A percentile compares a stretch with the other conserved stretches of the same genome.
These are phyloP conservation scores for Fragilaria radians DNA, from an alignment of 108 stramenopile genomes.

Conservation along the genomic window DNA sequence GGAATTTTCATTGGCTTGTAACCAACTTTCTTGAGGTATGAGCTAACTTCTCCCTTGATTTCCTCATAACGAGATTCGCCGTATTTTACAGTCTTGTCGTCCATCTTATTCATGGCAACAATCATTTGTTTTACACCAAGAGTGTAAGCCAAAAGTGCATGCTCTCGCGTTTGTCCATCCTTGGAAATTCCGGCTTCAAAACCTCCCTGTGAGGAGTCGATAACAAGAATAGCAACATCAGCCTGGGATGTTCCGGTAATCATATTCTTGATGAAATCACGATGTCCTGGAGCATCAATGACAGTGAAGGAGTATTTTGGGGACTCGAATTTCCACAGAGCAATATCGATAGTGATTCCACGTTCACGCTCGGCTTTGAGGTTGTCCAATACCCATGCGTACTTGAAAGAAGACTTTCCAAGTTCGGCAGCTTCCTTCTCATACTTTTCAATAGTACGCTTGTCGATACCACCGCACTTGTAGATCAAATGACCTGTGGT, in stretches of 20 bases:
- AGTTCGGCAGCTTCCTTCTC: conserved; percentile 93
- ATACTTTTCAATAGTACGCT: conserved; percentile 93
- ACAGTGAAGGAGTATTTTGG: conserved; percentile 85
- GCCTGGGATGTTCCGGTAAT: conserved; percentile 94
- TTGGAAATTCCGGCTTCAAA: conserved; percentile 89
- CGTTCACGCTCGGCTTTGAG: conserved; percentile 94
- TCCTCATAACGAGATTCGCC: conserved; percentile 83
- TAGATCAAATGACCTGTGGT: conserved; percentile 94
- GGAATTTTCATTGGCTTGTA: conserved; percentile 84
- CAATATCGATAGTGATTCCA: conserved; percentile 93
- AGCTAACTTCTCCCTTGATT: conserved; percentile 71
- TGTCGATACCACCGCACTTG: conserved; percentile 85
- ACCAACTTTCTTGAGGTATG: conserved; percentile 58
- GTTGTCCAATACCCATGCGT: conserved; percentile 95
- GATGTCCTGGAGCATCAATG: conserved; percentile 86
- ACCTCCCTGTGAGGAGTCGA: conserved; percentile 78
- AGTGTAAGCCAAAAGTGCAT: conserved; percentile 90
- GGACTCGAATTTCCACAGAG: conserved; percentile 91
- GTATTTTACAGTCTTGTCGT: conserved; percentile 84
- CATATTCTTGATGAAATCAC: conserved; percentile 91
- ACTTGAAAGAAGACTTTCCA: conserved; percentile 92
- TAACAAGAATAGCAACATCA: conserved; percentile 85
- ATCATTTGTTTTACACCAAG: conserved; percentile 97
- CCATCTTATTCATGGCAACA: conserved; percentile 96
- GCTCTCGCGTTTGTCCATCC: conserved; percentile 91